These are phyloP conservation scores for Rutstroemia sydowiana DNA, from an alignment of 2,329 filamentous ascomycete genomes.

Conservation along the genomic window DNA sequence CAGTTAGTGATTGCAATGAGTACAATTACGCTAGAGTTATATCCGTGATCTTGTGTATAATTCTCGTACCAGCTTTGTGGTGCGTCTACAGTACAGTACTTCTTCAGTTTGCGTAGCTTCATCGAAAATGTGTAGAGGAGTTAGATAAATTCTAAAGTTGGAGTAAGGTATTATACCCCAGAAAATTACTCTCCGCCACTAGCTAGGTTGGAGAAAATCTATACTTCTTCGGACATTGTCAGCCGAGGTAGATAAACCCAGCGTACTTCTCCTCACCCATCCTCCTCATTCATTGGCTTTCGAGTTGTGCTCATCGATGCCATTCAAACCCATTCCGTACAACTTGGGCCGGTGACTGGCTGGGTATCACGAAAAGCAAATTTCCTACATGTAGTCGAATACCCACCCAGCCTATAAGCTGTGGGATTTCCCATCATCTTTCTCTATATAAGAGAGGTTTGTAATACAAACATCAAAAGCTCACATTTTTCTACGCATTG, in stretches of 20 bases:
- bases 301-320: conserved; percentile 1
- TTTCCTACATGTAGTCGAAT: neutral
- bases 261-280: neutral
- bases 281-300: neutral
- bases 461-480: neutral
- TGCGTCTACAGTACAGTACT: too few relatives aligned
- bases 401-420: conserved; percentile 4
- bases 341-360: neutral
- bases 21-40: too few relatives aligned
- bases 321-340: conserved; percentile 2
- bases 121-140: neutral
- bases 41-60: too few relatives aligned
- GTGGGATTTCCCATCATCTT: neutral
- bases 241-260: neutral
- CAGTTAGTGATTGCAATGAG: too few relatives aligned
- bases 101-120: too few relatives aligned
- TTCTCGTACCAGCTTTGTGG: too few relatives aligned
- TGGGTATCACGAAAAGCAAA: neutral
- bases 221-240: neutral
- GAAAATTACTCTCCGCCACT: neutral
- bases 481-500: neutral
- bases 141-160: neutral
- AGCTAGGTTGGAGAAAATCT: neutral
- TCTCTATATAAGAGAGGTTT: neutral
- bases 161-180: neutral